Percentiles rank a stretch among this genome's conserved stretches.
Conservation (phyloP, 202 grass and related monocot genomes). For the Panicum virgatum region DNA sequence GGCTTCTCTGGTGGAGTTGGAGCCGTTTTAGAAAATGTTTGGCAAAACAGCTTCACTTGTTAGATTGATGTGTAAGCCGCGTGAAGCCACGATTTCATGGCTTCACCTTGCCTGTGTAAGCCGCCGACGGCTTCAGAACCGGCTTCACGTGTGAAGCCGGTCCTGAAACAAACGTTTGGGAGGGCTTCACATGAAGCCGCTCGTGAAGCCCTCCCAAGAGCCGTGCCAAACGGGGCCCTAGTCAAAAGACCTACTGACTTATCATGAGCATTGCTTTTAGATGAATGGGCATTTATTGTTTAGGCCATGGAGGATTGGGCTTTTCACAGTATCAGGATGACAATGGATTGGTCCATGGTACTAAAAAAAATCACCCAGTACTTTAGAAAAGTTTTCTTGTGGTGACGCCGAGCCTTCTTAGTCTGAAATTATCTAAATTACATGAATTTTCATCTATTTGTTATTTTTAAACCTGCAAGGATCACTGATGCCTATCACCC, state of each 20-base stretch:
- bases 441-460: not conserved
- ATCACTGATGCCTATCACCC: not conserved
- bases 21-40: too few relatives aligned
- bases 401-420: not conserved
- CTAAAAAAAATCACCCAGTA: not conserved
- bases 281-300: not conserved
- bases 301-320: not conserved
- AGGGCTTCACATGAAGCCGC: too few relatives aligned
- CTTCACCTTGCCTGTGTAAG: too few relatives aligned
- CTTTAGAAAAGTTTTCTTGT: not conserved
- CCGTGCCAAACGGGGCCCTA: too few relatives aligned
- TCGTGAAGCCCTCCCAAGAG: too few relatives aligned
- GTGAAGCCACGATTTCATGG: too few relatives aligned
- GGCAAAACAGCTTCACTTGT: too few relatives aligned
- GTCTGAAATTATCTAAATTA: not conserved
- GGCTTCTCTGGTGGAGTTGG: too few relatives aligned
- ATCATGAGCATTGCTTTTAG: not conserved
- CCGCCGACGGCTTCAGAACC: too few relatives aligned
- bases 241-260: not conserved
- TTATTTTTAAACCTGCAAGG: not conserved
- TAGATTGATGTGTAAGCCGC: too few relatives aligned
- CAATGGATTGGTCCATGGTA: not conserved
- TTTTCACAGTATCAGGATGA: not conserved
- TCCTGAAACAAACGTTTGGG: too few relatives aligned
- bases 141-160: too few relatives aligned